These are phyloP conservation scores for Hypomyces rosellus DNA, from an alignment of 2,329 filamentous ascomycete genomes.

Conservation along the genomic window DNA sequence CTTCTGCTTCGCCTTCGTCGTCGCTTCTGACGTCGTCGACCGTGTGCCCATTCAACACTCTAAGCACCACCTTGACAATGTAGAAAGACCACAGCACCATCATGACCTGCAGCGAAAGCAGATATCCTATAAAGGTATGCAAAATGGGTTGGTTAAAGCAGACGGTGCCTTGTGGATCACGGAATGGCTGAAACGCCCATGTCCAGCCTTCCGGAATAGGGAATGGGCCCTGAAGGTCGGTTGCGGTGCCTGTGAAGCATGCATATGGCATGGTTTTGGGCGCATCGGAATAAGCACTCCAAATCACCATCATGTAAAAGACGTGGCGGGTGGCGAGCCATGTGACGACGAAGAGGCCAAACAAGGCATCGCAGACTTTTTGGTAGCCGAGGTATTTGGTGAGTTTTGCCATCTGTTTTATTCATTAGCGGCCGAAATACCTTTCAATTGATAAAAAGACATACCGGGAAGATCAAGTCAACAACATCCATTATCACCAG, in stretches of 20 bases:
- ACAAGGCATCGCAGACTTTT: conserved; percentile 71
- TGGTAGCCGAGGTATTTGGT: conserved; percentile 82
- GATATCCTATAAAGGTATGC: conserved; percentile 67
- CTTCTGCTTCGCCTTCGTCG: conserved; percentile 66
- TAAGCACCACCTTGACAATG: conserved; percentile 75
- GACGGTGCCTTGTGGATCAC: conserved; percentile 62
- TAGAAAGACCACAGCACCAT: conserved; percentile 85
- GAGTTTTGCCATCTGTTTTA: conserved; percentile 71
- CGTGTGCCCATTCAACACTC: conserved; percentile 66
- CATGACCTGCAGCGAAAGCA: conserved; percentile 72
- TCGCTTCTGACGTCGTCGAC: conserved; percentile 87
- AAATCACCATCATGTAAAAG: conserved; percentile 71
- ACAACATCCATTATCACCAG: conserved; percentile 90
- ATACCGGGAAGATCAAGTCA: conserved; percentile 79
- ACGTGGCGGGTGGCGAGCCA: conserved; percentile 84
- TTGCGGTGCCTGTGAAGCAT: conserved; percentile 61
- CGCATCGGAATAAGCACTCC: conserved; percentile 68
- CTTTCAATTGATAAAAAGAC: conserved; percentile 20
- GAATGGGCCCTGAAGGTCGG: conserved; percentile 49
- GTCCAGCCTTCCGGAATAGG: conserved; percentile 42
- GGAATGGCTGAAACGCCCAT: conserved; percentile 69
- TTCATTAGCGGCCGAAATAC: no score
- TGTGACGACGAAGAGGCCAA: conserved; percentile 76
- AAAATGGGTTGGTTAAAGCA: conserved; percentile 76
- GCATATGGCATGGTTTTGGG: conserved; percentile 56